Evolutionary conservation across 352 stramenopile species (phyloP).

Genomic region (Plasmopara viticola): DNA sequence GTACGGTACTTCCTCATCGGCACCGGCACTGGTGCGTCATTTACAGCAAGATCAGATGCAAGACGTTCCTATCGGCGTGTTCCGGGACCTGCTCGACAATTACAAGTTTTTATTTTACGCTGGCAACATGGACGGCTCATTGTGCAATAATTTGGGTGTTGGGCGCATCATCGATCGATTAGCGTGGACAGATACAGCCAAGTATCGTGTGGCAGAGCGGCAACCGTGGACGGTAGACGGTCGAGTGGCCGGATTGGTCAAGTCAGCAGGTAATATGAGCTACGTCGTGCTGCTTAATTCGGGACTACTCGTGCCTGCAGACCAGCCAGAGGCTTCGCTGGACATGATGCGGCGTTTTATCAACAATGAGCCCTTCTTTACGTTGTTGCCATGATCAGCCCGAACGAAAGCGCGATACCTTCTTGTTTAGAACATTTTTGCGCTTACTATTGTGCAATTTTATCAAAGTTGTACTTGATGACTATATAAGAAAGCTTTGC

Average conservation of each 20-base stretch:
- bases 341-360: slow-evolving; percentile 83
- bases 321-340: slow-evolving; percentile 62
- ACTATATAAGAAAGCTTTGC: too few species aligned
- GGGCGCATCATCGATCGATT: slow-evolving; percentile 74
- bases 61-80: slow-evolving; percentile 68
- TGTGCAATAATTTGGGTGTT: slow-evolving; percentile 76
- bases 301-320: slow-evolving; percentile 61
- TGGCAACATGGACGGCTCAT: slow-evolving; percentile 78
- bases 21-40: slow-evolving; percentile 61
- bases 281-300: slow-evolving; percentile 80
- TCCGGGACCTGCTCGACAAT: slow-evolving; percentile 71
- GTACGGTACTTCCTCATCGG: slow-evolving; percentile 44
- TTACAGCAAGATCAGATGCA: slow-evolving; percentile 70
- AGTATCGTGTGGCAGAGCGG: slow-evolving; percentile 55
- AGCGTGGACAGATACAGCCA: slow-evolving; percentile 55
- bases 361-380: slow-evolving; percentile 36
- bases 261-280: slow-evolving; percentile 73
- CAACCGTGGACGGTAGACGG: slow-evolving; percentile 58
- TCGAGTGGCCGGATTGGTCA: slow-evolving; percentile 53
- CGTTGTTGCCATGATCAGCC: slow-evolving; percentile 1
- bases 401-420: too few species aligned
- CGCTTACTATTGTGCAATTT: too few species aligned
- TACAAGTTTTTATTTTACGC: slow-evolving; percentile 85
- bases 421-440: too few species aligned
- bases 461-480: too few species aligned